These are phyloP conservation scores for Trichoderma lentiforme DNA, from an alignment of 2,329 filamentous ascomycete genomes.

Conservation along the genomic window DNA sequence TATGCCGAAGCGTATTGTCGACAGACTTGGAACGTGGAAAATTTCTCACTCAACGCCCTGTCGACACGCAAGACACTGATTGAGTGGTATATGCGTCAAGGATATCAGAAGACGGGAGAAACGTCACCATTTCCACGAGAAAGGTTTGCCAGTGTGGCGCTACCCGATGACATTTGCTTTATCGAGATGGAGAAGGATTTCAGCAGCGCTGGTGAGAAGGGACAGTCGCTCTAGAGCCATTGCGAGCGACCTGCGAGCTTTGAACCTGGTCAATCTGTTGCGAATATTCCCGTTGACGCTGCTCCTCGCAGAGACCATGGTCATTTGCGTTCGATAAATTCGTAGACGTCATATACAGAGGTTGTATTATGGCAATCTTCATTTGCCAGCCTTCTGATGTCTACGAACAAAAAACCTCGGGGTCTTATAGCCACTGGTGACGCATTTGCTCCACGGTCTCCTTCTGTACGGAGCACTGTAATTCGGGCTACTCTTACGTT, in stretches of 20 bases:
- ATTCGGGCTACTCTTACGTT: not conserved
- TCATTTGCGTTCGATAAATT: not conserved
- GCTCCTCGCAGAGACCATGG: not conserved
- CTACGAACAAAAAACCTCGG: not conserved
- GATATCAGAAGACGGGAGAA: conserved; percentile 35
- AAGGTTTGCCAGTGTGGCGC: conserved; percentile 2
- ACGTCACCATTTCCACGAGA: conserved; percentile 32
- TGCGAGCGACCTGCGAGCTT: too few species aligned
- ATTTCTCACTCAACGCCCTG: conserved; percentile 34
- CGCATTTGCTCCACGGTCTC: not conserved
- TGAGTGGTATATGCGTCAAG: conserved; percentile 35
- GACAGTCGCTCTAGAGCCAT: not conserved
- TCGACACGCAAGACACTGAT: conserved; percentile 33
- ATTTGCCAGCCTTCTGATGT: not conserved
- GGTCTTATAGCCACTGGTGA: not conserved
- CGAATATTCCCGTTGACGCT: not conserved
- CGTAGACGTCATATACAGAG: not conserved
- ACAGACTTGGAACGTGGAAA: conserved; percentile 27
- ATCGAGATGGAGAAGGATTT: conserved; percentile 34
- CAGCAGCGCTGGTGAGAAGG: not conserved
- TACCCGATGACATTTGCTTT: conserved; percentile 35
- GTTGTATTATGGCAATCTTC: not conserved
- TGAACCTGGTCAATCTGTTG: not conserved
- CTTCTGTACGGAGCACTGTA: not conserved
- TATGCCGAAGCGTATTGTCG: conserved; percentile 33